These are phyloP conservation scores for Tremellales sp. DNA, from an alignment of 1,284 basidiomycete species.

Conservation along the genomic window DNA sequence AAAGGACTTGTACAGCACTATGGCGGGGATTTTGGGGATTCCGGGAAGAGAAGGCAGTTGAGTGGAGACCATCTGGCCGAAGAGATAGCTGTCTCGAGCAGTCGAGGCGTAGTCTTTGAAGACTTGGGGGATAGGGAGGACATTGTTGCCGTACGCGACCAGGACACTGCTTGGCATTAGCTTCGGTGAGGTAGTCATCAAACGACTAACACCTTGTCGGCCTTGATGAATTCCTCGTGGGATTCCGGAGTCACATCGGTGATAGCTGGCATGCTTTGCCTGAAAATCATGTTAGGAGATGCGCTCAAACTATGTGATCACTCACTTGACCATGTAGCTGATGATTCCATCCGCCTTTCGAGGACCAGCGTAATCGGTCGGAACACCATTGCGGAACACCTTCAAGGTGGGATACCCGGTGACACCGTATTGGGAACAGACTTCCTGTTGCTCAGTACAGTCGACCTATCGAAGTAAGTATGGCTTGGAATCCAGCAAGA, in stretches of 20 bases:
- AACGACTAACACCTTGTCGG: constrained; percentile 68
- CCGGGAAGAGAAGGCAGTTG: constrained; percentile 66
- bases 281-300: constrained; percentile 38
- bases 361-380: constrained; percentile 77
- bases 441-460: constrained; percentile 82
- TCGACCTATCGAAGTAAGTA: constrained; percentile 58
- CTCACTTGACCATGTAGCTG: constrained; percentile 95
- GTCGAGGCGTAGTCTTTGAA: constrained; percentile 77
- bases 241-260: constrained; percentile 70
- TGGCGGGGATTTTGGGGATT: constrained; percentile 66
- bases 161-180: constrained; percentile 56
- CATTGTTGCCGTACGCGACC: constrained; percentile 73
- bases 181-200: neutral
- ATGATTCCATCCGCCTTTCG: constrained; percentile 95
- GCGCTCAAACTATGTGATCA: constrained; percentile 13
- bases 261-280: constrained; percentile 93
- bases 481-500: neutral
- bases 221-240: constrained; percentile 78
- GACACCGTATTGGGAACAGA: constrained; percentile 79
- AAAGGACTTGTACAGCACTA: constrained; percentile 90
- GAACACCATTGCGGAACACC: constrained; percentile 82
- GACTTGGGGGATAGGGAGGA: constrained; percentile 63
- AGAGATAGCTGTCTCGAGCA: constrained; percentile 88
- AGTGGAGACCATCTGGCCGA: constrained; percentile 75
- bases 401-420: constrained; percentile 66